Conservation (phyloP, 495 filamentous ascomycete species). For the Gamarada debralockiae region DNA sequence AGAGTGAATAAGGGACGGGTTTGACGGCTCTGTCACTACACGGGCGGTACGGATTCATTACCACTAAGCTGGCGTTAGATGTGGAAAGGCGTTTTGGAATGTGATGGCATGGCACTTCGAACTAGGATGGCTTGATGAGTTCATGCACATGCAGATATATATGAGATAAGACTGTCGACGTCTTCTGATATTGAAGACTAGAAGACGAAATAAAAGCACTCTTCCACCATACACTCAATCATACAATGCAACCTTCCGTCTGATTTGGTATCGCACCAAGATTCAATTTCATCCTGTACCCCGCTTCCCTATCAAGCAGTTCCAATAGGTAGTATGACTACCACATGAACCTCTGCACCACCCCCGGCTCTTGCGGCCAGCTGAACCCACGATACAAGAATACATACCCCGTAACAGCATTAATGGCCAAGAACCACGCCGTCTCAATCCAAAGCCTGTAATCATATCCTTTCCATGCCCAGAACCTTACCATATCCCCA, state of each 20-base stretch:
- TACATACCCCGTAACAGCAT: conserved; percentile 70
- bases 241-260: too few species aligned
- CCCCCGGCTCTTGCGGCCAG: conserved; percentile 77
- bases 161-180: too few species aligned
- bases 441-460: conserved; percentile 67
- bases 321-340: conserved; percentile 28
- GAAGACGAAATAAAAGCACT: not conserved
- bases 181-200: not conserved
- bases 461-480: conserved; percentile 23
- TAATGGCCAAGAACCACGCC: conserved; percentile 70
- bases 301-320: not conserved
- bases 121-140: too few species aligned
- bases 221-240: too few species aligned
- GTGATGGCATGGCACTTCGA: too few species aligned
- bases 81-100: not conserved
- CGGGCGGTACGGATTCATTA: not conserved
- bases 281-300: not conserved
- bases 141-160: not conserved
- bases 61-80: too few species aligned
- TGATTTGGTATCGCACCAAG: not conserved
- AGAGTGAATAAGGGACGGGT: too few species aligned
- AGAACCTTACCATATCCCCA: conserved; percentile 3
- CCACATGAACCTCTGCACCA: conserved; percentile 93
- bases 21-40: too few species aligned
- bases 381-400: conserved; percentile 77